Evolutionary conservation across 805 yeast genomes (phyloP).

Genomic region (Yamadazyma akitaensis): DNA sequence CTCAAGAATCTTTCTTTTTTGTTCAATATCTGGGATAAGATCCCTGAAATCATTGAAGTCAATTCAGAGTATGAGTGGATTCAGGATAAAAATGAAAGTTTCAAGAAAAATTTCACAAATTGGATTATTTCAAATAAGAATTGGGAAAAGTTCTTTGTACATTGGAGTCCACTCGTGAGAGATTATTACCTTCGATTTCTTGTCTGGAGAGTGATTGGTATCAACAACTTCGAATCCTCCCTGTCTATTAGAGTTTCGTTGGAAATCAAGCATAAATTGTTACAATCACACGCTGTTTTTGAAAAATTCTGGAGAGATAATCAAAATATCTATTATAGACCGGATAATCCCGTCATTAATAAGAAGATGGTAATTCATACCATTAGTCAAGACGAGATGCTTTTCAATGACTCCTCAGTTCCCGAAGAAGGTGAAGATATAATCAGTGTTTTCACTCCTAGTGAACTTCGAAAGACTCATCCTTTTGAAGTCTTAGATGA

Average conservation of each 20-base stretch:
- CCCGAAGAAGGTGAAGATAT: slow-evolving; percentile 7
- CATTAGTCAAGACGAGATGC: slow-evolving; percentile 16
- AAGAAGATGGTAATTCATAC: slow-evolving; percentile 46
- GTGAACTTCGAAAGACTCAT: slow-evolving; percentile 48
- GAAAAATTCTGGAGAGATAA: slow-evolving; percentile 23
- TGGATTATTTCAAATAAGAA: slow-evolving; percentile 51
- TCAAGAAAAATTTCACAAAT: slow-evolving; percentile 46
- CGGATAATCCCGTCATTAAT: slow-evolving; percentile 45
- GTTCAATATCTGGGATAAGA: slow-evolving; percentile 70
- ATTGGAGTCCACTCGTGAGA: slow-evolving; percentile 78
- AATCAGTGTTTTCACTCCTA: slow-evolving; percentile 17
- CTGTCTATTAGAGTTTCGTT: slow-evolving; percentile 27
- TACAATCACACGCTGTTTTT: slow-evolving; percentile 22
- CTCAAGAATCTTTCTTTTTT: slow-evolving; percentile 62
- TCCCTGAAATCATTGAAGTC: slow-evolving; percentile 40
- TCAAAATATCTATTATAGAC: slow-evolving; percentile 22
- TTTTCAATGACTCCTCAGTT: not conserved
- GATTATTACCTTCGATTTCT: slow-evolving; percentile 64
- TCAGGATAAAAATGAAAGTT: slow-evolving; percentile 32
- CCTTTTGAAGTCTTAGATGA: slow-evolving; percentile 67
- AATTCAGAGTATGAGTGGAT: slow-evolving; percentile 34
- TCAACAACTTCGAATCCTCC: slow-evolving; percentile 37
- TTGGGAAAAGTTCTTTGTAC: slow-evolving; percentile 63
- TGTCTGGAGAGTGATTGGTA: slow-evolving; percentile 60
- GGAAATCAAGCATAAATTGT: slow-evolving; percentile 29